Evolutionary conservation across 805 yeast species (phyloP).

Genomic region (Brettanomyces sp.): DNA sequence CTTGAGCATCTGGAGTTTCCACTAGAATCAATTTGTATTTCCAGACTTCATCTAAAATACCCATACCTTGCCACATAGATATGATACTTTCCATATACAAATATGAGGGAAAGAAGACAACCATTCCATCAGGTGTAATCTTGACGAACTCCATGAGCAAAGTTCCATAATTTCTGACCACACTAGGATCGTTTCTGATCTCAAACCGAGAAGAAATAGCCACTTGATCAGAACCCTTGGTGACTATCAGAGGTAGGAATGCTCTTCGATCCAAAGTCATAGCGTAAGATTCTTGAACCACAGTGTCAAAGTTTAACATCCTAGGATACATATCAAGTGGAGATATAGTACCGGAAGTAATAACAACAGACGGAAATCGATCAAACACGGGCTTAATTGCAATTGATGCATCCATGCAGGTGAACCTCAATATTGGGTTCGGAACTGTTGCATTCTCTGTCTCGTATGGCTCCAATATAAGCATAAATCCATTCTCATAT

Average conservation of each 20-base stretch:
- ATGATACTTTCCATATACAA: conserved; percentile 96
- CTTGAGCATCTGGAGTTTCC: conserved; percentile 99
- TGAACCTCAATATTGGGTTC: conserved; percentile 85
- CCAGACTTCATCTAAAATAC: conserved; percentile 97
- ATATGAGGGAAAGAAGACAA: conserved; percentile 95
- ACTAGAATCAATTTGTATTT: conserved; percentile 89
- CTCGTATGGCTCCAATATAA: conserved; percentile 92
- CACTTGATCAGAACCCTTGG: conserved; percentile 97
- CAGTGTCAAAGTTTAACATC: conserved; percentile 90
- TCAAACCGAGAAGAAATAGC: conserved; percentile 94
- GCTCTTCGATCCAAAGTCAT: conserved; percentile 92
- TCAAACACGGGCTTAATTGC: conserved; percentile 97
- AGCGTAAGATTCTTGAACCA: conserved; percentile 87
- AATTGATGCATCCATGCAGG: conserved; percentile 95
- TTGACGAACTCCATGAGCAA: conserved; percentile 86
- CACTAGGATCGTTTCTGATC: conserved; percentile 95
- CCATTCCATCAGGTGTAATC: conserved; percentile 96
- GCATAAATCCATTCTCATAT: conserved; percentile 84
- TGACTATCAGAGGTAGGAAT: conserved; percentile 89
- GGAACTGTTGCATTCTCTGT: conserved; percentile 92
- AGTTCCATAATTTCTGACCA: conserved; percentile 94
- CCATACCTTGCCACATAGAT: conserved; percentile 99
- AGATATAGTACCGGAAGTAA: conserved; percentile 96
- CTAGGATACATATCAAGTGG: conserved; percentile 98
- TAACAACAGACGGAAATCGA: conserved; percentile 81